A percentile compares a stretch with the other conserved stretches of the same genome.
Evolutionary conservation across 73 alveolate genomes (phyloP).

Genomic region (Paramecium tetraurelia): DNA sequence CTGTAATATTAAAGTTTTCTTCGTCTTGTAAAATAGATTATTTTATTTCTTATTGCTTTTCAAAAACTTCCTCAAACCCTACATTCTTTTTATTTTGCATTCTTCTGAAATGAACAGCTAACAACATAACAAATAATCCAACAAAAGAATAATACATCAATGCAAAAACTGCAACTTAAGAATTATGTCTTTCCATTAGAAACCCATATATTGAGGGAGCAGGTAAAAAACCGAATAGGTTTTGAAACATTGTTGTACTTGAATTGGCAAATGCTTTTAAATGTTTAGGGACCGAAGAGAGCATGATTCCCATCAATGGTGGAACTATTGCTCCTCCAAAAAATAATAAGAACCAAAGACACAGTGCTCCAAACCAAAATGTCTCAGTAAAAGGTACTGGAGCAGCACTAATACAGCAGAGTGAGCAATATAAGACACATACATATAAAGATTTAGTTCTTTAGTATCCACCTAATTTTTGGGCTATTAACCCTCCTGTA

Average conservation of each 20-base stretch:
- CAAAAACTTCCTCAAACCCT: not conserved
- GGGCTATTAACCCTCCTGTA: constrained; percentile 70
- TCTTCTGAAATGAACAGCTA: not conserved
- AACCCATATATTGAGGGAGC: constrained; percentile 93
- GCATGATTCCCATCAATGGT: constrained; percentile 85
- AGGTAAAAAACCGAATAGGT: constrained; percentile 92
- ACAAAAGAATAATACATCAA: constrained; percentile 47
- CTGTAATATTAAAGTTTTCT: not conserved
- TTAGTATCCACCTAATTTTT: constrained; percentile 88
- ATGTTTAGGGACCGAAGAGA: constrained; percentile 74
- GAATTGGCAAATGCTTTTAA: constrained; percentile 90
- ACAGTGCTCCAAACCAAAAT: constrained; percentile 59
- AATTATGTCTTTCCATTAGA: constrained; percentile 43
- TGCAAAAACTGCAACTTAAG: constrained; percentile 65
- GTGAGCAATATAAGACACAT: constrained; percentile 68
- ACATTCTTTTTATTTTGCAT: not conserved
- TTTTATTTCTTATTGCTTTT: not conserved
- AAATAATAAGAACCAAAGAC: constrained; percentile 85
- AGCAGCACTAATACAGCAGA: constrained; percentile 70
- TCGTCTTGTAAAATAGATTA: not conserved
- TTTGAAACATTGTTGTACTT: constrained; percentile 80
- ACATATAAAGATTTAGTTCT: constrained; percentile 74
- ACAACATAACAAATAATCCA: constrained; percentile 27
- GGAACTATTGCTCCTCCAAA: constrained; percentile 94
- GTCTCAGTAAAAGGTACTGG: constrained; percentile 76